A percentile compares a stretch with the other conserved stretches of the same genome.
Conservation (phyloP, 345 rosid genomes). For the Lepidium africanum region DNA sequence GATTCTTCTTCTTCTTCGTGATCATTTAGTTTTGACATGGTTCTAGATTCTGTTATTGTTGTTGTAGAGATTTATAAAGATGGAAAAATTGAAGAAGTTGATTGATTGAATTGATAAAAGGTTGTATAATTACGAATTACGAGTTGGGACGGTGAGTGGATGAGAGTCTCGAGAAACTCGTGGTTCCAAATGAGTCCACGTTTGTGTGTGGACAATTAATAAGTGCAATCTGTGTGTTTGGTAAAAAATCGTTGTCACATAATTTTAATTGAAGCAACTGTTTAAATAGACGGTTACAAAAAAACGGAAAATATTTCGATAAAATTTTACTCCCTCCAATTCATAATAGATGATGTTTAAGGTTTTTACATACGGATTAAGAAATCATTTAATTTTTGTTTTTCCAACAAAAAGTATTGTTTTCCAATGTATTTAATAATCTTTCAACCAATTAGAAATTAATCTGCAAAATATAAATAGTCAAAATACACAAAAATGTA, state of each 20-base stretch:
- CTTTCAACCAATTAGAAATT: too few relatives aligned
- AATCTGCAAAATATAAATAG: too few relatives aligned
- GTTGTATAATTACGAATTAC: not conserved
- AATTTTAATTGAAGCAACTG: not conserved
- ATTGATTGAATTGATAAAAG: not conserved
- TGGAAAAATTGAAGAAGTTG: not conserved
- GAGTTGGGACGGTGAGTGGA: constrained; percentile 5
- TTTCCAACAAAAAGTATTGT: too few relatives aligned
- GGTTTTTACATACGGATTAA: too few relatives aligned
- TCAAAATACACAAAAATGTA: too few relatives aligned
- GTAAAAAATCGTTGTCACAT: not conserved
- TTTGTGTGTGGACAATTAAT: not conserved
- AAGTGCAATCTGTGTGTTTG: not conserved
- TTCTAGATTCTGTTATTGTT: constrained; percentile 4
- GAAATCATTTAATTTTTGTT: too few relatives aligned
- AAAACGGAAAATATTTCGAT: too few relatives aligned
- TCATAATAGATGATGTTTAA: too few relatives aligned
- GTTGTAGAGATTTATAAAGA: not conserved
- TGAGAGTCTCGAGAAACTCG: constrained; percentile 11
- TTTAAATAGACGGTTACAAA: not conserved
- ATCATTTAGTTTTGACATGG: not conserved
- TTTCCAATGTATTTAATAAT: too few relatives aligned
- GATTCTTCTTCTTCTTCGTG: not conserved
- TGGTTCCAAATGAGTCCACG: constrained; percentile 22
- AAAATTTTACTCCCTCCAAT: too few relatives aligned